A percentile compares a stretch with the other conserved stretches of the same genome.
These are phyloP conservation scores for Agaricus subrufescens DNA, from an alignment of 768 basidiomycete genomes.

Conservation along the genomic window DNA sequence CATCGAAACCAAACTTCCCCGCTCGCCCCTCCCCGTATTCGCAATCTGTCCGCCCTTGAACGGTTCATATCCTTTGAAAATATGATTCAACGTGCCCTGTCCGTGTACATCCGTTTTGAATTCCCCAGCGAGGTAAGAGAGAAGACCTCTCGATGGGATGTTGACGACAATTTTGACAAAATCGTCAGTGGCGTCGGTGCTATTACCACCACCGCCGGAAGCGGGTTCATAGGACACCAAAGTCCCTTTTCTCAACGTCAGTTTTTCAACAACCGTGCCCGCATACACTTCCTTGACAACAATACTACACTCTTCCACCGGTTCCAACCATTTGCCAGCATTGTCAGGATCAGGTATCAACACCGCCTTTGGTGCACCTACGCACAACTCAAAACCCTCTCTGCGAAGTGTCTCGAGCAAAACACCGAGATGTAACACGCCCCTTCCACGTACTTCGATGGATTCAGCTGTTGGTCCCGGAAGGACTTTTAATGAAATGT, in stretches of 20 bases:
- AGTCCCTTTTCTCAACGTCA: conserved; percentile 46
- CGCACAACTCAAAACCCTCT: conserved; percentile 43
- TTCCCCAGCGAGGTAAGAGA: conserved; percentile 50
- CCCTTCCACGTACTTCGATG: conserved; percentile 43
- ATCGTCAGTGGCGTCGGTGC: conserved; percentile 22
- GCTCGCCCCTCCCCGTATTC: conserved; percentile 43
- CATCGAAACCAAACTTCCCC: conserved; percentile 45
- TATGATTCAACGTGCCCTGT: conserved; percentile 49
- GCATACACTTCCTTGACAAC: conserved; percentile 44
- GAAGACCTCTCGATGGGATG: conserved; percentile 41
- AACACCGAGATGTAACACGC: conserved; percentile 47
- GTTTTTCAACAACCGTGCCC: conserved; percentile 42
- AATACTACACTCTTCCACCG: conserved; percentile 42
- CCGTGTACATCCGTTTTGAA: conserved; percentile 49
- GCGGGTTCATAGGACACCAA: conserved; percentile 41
- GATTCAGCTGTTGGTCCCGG: conserved; percentile 47
- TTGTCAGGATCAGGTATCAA: conserved; percentile 35
- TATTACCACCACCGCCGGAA: conserved; percentile 23
- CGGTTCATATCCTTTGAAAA: conserved; percentile 45
- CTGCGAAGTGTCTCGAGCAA: conserved; percentile 44
- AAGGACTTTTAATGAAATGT: conserved; percentile 44
- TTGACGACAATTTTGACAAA: conserved; percentile 45
- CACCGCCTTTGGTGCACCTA: conserved; percentile 47
- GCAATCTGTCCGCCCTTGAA: conserved; percentile 41
- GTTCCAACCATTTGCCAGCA: conserved; percentile 35